Evolutionary conservation across 2,329 filamentous ascomycete species (phyloP).

Genomic region (Aspergillus uvarum): DNA sequence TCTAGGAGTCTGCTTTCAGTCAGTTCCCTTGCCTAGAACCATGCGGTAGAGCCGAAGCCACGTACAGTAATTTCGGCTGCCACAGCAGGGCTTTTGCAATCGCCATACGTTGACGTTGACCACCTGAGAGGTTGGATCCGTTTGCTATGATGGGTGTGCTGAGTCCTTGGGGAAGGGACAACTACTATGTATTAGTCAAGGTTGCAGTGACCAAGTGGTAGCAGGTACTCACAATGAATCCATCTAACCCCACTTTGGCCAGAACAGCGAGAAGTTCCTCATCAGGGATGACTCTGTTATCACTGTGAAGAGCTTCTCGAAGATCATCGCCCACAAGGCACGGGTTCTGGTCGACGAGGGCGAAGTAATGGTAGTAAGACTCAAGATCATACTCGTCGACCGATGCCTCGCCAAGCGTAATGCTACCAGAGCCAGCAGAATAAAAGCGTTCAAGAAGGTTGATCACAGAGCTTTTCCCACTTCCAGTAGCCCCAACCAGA

Average conservation of each 20-base stretch:
- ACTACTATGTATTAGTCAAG: neutral
- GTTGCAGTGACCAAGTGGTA: neutral
- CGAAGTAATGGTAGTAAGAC: slow-evolving; percentile 8
- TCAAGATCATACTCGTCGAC: slow-evolving; percentile 4
- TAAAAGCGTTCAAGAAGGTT: slow-evolving; percentile 64
- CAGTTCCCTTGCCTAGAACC: neutral
- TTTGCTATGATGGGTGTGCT: slow-evolving; percentile 3
- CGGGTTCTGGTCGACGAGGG: slow-evolving; percentile 56
- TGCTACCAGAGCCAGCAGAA: slow-evolving; percentile 43
- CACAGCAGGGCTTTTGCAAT: slow-evolving; percentile 33
- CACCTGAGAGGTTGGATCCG: slow-evolving; percentile 13
- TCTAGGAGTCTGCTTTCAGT: slow-evolving; percentile 61
- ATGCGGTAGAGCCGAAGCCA: neutral
- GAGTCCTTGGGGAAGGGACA: slow-evolving; percentile 8
- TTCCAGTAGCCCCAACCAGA: slow-evolving; percentile 55
- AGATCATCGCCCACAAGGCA: slow-evolving; percentile 50
- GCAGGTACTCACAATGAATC: slow-evolving; percentile 2
- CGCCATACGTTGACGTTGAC: slow-evolving; percentile 13
- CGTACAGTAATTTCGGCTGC: slow-evolving; percentile 28
- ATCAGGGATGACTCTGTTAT: slow-evolving; percentile 23
- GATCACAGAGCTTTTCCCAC: slow-evolving; percentile 67
- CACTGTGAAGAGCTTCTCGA: slow-evolving; percentile 15
- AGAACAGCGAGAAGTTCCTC: slow-evolving; percentile 22
- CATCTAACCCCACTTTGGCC: slow-evolving; percentile 5
- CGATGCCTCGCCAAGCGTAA: slow-evolving; percentile 1